A percentile compares a stretch with the other conserved stretches of the same genome.
phyloP scores from a whole-genome alignment of 2,329 filamentous ascomycete genomes.

The Colletotrichum echinochloae region DNA sequence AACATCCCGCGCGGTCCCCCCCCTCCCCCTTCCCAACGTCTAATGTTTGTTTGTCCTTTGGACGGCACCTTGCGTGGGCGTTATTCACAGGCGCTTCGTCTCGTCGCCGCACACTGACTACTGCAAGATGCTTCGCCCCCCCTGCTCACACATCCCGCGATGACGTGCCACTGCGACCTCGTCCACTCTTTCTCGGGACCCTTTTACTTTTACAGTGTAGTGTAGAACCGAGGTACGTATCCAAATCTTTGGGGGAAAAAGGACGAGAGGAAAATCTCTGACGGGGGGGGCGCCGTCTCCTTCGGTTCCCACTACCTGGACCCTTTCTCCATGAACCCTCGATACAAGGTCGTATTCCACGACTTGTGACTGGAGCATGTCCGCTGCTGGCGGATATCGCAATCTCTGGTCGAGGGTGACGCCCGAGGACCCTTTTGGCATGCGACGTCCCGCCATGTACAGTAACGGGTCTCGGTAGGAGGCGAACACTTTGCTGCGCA shows the following conservation, averaged over 20 bases:
- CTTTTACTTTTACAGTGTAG: too few species aligned
- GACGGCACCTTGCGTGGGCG: not conserved
- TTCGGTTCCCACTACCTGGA: conserved; percentile 17
- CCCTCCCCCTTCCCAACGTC: too few species aligned
- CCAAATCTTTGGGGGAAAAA: not conserved
- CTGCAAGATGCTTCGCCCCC: conserved; percentile 5
- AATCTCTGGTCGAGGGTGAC: conserved; percentile 9
- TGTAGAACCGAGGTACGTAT: too few species aligned
- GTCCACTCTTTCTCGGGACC: not conserved
- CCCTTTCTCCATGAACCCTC: not conserved
- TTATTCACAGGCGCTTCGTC: not conserved
- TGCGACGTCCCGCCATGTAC: conserved; percentile 3
- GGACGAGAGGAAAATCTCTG: conserved; percentile 11
- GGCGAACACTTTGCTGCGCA: not conserved
- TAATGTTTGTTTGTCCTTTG: not conserved
- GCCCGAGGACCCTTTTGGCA: not conserved
- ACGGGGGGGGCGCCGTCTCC: conserved; percentile 3
- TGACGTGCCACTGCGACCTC: conserved; percentile 28
- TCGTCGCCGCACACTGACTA: not conserved
- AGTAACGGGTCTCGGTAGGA: too few species aligned
- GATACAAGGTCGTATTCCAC: not conserved
- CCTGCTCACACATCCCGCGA: conserved; percentile 23
- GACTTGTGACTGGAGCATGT: not conserved
- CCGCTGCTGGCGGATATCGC: conserved; percentile 21
- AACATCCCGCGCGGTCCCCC: not conserved